phyloP scores from a whole-genome alignment of 2,329 filamentous ascomycete genomes.

The Fusarium sacchari region DNA sequence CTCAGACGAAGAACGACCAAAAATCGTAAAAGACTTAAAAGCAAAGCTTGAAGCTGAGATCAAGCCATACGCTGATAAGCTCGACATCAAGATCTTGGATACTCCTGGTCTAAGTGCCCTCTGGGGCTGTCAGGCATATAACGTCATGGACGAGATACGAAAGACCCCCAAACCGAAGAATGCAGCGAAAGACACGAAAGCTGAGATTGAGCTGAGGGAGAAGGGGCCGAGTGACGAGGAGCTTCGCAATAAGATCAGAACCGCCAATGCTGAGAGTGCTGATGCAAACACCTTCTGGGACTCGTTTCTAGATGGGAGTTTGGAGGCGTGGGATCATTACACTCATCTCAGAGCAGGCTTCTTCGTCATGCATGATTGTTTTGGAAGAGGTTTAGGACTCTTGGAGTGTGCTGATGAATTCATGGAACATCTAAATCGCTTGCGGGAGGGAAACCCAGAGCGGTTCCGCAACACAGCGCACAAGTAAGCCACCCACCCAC shows the following conservation, averaged over 20 bases:
- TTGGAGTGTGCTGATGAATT: slow-evolving; percentile 46
- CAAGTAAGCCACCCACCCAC: slow-evolving; percentile 25
- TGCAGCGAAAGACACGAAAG: background rate
- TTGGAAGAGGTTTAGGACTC: slow-evolving; percentile 36
- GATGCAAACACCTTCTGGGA: slow-evolving; percentile 40
- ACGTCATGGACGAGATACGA: slow-evolving; percentile 31
- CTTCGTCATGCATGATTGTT: slow-evolving; percentile 44
- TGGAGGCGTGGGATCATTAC: slow-evolving; percentile 48
- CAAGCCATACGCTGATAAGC: background rate
- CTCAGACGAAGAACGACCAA: slow-evolving; percentile 9
- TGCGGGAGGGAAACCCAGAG: slow-evolving; percentile 41
- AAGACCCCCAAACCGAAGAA: slow-evolving; percentile 15
- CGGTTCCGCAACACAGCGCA: slow-evolving; percentile 50
- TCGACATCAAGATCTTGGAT: slow-evolving; percentile 36
- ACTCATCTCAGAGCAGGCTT: slow-evolving; percentile 49
- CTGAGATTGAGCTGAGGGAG: slow-evolving; percentile 10
- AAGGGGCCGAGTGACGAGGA: slow-evolving; percentile 28
- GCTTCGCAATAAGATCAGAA: slow-evolving; percentile 8
- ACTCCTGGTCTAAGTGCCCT: slow-evolving; percentile 39
- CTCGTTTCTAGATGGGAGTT: slow-evolving; percentile 40
- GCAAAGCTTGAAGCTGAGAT: slow-evolving; percentile 26
- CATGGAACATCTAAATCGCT: slow-evolving; percentile 41
- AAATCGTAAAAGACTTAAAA: slow-evolving; percentile 23
- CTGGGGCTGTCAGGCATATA: slow-evolving; percentile 13
- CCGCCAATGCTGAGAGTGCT: slow-evolving; percentile 11